Conservation (phyloP, 805 yeast species). For the Yamadazyma paraphyllophila region DNA sequence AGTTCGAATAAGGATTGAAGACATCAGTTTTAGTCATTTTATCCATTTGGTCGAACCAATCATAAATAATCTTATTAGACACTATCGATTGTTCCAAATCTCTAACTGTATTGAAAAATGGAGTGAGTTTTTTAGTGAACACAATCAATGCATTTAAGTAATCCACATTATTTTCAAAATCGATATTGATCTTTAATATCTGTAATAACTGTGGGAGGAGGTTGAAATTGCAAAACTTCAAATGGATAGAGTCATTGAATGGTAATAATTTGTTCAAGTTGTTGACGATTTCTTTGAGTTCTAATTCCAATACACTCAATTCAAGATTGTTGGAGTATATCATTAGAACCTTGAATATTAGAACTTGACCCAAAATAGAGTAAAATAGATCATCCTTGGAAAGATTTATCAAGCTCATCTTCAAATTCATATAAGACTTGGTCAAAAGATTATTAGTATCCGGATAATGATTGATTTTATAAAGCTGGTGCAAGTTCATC, state of each 20-base stretch:
- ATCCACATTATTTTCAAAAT: slow-evolving; percentile 17
- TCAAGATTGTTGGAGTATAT: slow-evolving; percentile 19
- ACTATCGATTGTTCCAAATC: slow-evolving; percentile 11
- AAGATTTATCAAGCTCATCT: slow-evolving; percentile 10
- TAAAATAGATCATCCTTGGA: slow-evolving; percentile 14
- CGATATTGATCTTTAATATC: slow-evolving; percentile 26
- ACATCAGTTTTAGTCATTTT: slow-evolving; percentile 6
- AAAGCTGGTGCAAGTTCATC: slow-evolving; percentile 11
- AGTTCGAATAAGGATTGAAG: neutral
- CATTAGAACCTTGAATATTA: slow-evolving; percentile 23
- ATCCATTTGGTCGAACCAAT: slow-evolving; percentile 16
- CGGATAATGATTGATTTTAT: slow-evolving; percentile 15
- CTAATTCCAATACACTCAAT: slow-evolving; percentile 15
- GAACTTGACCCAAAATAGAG: slow-evolving; percentile 13
- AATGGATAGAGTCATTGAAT: slow-evolving; percentile 15
- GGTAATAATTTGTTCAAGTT: slow-evolving; percentile 14
- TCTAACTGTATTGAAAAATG: slow-evolving; percentile 21
- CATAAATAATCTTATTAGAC: slow-evolving; percentile 13
- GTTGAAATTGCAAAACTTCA: slow-evolving; percentile 31
- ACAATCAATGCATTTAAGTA: slow-evolving; percentile 29
- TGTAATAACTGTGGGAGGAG: slow-evolving; percentile 32
- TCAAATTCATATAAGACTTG: slow-evolving; percentile 9
- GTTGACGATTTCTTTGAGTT: slow-evolving; percentile 18
- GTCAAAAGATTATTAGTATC: slow-evolving; percentile 13
- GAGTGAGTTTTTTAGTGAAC: slow-evolving; percentile 58